Conservation (phyloP, 2,329 filamentous ascomycete genomes). For the Curvularia lunata region DNA sequence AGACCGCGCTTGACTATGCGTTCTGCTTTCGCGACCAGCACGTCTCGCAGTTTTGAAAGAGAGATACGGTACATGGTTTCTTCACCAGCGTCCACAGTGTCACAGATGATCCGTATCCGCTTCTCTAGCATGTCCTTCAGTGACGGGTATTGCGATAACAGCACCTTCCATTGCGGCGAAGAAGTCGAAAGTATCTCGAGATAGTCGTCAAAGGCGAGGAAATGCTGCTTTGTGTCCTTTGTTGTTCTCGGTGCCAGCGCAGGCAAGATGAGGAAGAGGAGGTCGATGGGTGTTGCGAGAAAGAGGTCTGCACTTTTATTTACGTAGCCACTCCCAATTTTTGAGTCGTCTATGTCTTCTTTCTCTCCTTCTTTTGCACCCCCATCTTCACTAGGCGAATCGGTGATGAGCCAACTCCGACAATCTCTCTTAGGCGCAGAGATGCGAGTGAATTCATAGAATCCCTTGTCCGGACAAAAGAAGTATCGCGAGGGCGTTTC, state of each 20-base stretch:
- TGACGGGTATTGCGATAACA: constrained; percentile 56
- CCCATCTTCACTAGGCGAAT: constrained; percentile 12
- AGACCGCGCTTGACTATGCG: constrained; percentile 69
- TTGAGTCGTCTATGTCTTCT: constrained; percentile 9
- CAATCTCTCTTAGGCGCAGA: constrained; percentile 57
- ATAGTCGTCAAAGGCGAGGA: constrained; percentile 74
- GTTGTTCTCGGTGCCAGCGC: constrained; percentile 62
- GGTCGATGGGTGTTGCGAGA: constrained; percentile 82
- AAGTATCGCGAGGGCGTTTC: constrained; percentile 59
- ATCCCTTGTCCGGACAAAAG: constrained; percentile 64
- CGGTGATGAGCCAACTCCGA: constrained; percentile 61
- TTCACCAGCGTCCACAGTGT: constrained; percentile 80
- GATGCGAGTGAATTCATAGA: constrained; percentile 67
- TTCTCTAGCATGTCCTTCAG: constrained; percentile 61
- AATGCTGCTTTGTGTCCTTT: constrained; percentile 65
- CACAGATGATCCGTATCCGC: constrained; percentile 75
- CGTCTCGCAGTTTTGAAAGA: constrained; percentile 69
- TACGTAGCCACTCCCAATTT: constrained; percentile 58
- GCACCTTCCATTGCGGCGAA: constrained; percentile 64
- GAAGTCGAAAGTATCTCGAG: constrained; percentile 66
- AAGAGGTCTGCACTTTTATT: constrained; percentile 76
- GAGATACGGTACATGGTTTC: constrained; percentile 86
- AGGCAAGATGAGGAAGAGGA: constrained; percentile 82
- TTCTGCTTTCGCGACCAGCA: constrained; percentile 74
- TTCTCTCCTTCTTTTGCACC: constrained; percentile 4